Conservation (phyloP, 2,329 filamentous ascomycete species). For the Didymella lethalis region DNA sequence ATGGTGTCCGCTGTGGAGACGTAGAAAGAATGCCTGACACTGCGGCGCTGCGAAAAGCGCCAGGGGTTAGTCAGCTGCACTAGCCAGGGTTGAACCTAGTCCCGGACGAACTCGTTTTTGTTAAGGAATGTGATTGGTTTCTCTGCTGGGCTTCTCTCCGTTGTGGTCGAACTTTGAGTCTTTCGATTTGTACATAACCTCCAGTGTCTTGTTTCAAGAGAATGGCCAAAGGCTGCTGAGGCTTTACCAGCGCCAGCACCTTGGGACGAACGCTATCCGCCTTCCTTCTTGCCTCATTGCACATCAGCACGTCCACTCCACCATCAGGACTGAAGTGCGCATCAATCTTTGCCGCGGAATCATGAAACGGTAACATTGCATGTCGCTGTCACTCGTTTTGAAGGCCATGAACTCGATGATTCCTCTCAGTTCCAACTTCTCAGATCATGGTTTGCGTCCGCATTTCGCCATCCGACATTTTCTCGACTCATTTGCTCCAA, state of each 20-base stretch:
- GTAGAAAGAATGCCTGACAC: conserved; percentile 2
- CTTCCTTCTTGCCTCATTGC: neutral
- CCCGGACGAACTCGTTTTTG: conserved; percentile 11
- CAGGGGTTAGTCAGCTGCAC: conserved; percentile 9
- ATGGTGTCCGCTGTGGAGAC: neutral
- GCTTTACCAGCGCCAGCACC: neutral
- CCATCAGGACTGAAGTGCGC: neutral
- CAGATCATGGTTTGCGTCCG: conserved; percentile 39
- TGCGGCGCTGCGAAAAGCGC: conserved; percentile 4
- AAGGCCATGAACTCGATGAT: neutral
- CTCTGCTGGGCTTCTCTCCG: neutral
- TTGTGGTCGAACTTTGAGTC: neutral
- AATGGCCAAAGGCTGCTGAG: neutral
- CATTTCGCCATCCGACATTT: conserved; percentile 43
- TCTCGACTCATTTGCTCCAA: conserved; percentile 43
- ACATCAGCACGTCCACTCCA: neutral
- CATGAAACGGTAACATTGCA: neutral
- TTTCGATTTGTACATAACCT: neutral
- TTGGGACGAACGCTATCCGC: neutral
- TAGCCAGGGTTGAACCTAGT: neutral
- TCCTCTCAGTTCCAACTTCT: conserved; percentile 36
- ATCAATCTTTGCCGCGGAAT: neutral
- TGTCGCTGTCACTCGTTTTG: neutral
- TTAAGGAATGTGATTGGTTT: neutral
- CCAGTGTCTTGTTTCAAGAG: neutral